Percentiles rank a stretch among this genome's conserved stretches.
Evolutionary conservation across 345 rosid species (phyloP).

Genomic region (Kandelia obovata): DNA sequence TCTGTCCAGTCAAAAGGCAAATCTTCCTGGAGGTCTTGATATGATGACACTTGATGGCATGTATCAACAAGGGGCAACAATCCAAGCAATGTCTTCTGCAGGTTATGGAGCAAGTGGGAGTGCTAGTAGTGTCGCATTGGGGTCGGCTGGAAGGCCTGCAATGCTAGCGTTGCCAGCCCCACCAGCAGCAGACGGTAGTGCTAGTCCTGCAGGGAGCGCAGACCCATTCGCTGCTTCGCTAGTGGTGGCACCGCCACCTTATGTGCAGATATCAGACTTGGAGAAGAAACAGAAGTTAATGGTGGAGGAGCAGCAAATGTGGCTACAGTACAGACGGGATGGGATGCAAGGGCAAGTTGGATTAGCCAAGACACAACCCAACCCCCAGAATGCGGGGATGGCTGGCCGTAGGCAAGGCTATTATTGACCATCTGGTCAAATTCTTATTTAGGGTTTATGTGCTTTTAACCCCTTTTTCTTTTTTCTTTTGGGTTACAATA

Average conservation of each 20-base stretch:
- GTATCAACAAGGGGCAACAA: slow-evolving; percentile 48
- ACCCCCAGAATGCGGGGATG: slow-evolving; percentile 20
- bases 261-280: slow-evolving; percentile 56
- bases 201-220: not conserved
- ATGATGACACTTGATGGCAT: slow-evolving; percentile 47
- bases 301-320: slow-evolving; percentile 51
- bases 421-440: not conserved
- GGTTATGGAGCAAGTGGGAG: slow-evolving; percentile 43
- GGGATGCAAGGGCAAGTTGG: slow-evolving; percentile 55
- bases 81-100: slow-evolving; percentile 24
- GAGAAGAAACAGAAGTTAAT: slow-evolving; percentile 54
- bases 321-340: slow-evolving; percentile 46
- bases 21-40: slow-evolving; percentile 52
- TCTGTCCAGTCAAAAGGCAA: slow-evolving; percentile 33
- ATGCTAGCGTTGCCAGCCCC: slow-evolving; percentile 54
- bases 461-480: not conserved
- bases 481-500: not conserved
- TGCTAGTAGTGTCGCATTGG: slow-evolving; percentile 56
- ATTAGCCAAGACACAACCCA: slow-evolving; percentile 25
- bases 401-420: slow-evolving; percentile 29
- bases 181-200: slow-evolving; percentile 7
- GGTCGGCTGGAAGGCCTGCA: slow-evolving; percentile 47
- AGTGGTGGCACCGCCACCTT: slow-evolving; percentile 41
- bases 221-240: slow-evolving; percentile 63
- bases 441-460: not conserved